These are phyloP conservation scores for Podochytrium sp. DNA, from an alignment of 192 early-diverging fungal species.

Conservation along the genomic window DNA sequence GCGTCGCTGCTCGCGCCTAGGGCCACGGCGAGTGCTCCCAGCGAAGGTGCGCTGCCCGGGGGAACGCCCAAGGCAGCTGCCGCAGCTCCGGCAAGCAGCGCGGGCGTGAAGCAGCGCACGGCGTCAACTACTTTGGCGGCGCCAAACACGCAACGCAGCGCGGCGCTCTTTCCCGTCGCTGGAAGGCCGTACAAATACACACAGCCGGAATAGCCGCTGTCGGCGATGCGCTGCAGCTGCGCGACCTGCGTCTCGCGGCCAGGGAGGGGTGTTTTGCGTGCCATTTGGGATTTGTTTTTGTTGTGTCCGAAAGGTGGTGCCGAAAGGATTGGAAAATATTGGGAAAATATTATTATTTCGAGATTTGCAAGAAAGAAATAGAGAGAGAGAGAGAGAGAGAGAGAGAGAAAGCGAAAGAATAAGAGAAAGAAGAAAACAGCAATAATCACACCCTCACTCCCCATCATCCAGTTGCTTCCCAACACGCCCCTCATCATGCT, in stretches of 20 bases:
- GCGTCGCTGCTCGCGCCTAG: not conserved
- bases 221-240: not conserved
- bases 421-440: not conserved
- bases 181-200: constrained; percentile 5
- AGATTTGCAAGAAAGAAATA: not conserved
- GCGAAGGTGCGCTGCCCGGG: not conserved
- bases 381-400: not conserved
- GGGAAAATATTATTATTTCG: not conserved
- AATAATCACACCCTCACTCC: not conserved
- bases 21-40: not conserved
- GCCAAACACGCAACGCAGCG: not conserved
- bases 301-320: not conserved
- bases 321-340: not conserved
- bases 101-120: not conserved
- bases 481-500: not conserved
- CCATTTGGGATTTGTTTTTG: not conserved
- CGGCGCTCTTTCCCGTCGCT: constrained; percentile 8
- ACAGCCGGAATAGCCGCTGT: not conserved
- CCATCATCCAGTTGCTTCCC: too few relatives aligned
- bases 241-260: not conserved
- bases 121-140: not conserved
- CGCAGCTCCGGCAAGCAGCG: not conserved
- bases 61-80: not conserved
- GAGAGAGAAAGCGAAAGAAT: not conserved
- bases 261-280: not conserved